Evolutionary conservation across 305 asterid genomes (phyloP).

Genomic region (Andrographis paniculata): DNA sequence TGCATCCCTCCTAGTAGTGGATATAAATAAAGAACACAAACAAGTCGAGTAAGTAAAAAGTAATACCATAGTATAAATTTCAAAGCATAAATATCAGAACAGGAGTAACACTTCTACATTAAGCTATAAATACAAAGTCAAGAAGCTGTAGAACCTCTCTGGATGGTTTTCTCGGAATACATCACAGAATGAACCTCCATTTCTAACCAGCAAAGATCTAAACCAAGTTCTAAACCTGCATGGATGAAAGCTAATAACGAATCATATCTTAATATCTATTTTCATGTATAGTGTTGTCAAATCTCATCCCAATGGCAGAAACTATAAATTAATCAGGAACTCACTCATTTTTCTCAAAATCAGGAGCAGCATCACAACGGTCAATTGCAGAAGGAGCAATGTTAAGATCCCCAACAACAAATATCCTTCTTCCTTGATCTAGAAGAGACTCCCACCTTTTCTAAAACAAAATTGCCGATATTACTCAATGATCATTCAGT

Average conservation of each 20-base stretch:
- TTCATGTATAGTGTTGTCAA: no score
- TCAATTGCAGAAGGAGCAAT: conserved; percentile 79
- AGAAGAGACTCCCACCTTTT: conserved; percentile 83
- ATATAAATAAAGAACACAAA: conserved; percentile 16
- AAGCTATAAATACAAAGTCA: conserved; percentile 12
- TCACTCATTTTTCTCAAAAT: conserved; percentile 82
- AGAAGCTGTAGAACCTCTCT: conserved; percentile 46
- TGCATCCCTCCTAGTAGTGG: conserved; percentile 58
- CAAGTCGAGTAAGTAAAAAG: conserved; percentile 1
- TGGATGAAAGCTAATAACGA: conserved; percentile 9
- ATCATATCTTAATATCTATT: no score
- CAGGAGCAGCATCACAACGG: conserved; percentile 88
- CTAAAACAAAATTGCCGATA: conserved; percentile 43
- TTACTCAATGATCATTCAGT: conserved; percentile 25
- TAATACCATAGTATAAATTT: neutral
- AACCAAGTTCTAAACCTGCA: conserved; percentile 89
- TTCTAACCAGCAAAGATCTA: conserved; percentile 66
- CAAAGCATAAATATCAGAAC: conserved; percentile 1
- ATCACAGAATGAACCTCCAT: conserved; percentile 66
- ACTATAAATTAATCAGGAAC: conserved; percentile 17
- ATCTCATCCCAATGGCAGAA: conserved; percentile 11
- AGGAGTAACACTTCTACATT: conserved; percentile 8
- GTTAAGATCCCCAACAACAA: conserved; percentile 93
- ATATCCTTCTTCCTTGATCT: conserved; percentile 51
- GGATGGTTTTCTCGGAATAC: conserved; percentile 79